Evolutionary conservation across 2,329 filamentous ascomycete genomes (phyloP).

Genomic region (Aspergillus luchuensis): DNA sequence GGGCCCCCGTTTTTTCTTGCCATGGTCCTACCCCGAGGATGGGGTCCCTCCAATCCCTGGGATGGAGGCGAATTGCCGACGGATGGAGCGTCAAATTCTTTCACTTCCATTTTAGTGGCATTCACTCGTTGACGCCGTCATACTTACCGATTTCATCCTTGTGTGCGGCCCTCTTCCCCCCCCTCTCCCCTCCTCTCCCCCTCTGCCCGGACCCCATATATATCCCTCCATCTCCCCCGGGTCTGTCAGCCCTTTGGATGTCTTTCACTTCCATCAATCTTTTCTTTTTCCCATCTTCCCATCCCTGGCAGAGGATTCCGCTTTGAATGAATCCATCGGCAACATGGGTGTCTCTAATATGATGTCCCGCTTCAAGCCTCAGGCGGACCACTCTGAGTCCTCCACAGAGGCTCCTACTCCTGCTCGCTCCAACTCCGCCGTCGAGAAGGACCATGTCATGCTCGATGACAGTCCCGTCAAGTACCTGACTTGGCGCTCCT

Average conservation of each 20-base stretch:
- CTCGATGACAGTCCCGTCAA: constrained; percentile 47
- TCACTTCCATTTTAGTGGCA: constrained; percentile 9
- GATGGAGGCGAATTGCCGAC: constrained; percentile 20
- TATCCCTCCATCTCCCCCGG: constrained; percentile 24
- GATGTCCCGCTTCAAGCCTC: constrained; percentile 34
- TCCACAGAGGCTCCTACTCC: constrained; percentile 36
- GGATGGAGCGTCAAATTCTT: constrained; percentile 12
- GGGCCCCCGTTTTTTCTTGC: constrained; percentile 33
- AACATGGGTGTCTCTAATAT: constrained; percentile 35
- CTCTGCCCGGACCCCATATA: constrained; percentile 20
- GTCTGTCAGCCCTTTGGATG: constrained; percentile 13
- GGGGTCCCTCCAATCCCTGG: constrained; percentile 22
- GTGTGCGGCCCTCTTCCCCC: neutral
- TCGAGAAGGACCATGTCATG: constrained; percentile 36
- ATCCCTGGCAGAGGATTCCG: constrained; percentile 4
- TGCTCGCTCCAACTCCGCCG: constrained; percentile 33
- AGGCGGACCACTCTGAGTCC: constrained; percentile 22
- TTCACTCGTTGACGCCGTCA: constrained; percentile 23
- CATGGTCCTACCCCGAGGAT: constrained; percentile 22
- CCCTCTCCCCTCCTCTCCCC: constrained; percentile 1
- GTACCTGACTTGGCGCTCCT: constrained; percentile 46
- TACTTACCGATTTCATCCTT: constrained; percentile 12
- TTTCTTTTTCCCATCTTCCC: constrained; percentile 1
- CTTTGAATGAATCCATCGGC: constrained; percentile 10
- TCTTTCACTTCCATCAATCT: constrained; percentile 8